phyloP scores from a whole-genome alignment of 768 basidiomycete species.

The Auriscalpium vulgare region DNA sequence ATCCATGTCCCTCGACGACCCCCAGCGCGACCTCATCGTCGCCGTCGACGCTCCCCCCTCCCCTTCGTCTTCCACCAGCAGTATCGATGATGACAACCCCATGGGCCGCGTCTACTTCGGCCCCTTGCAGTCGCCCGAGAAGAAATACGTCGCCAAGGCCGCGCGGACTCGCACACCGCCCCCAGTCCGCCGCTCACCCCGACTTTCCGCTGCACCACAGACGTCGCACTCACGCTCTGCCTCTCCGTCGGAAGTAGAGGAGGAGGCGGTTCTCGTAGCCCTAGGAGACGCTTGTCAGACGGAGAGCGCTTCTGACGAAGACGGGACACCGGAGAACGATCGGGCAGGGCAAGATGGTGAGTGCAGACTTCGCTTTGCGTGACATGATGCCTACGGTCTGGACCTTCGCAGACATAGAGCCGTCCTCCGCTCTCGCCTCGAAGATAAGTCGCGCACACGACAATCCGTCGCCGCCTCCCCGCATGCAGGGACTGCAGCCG shows the following conservation, averaged over 20 bases:
- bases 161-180: conserved; percentile 2
- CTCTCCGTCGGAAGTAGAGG: background rate
- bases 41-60: conserved; percentile 5
- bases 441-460: conserved; percentile 61
- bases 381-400: background rate
- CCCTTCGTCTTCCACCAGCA: conserved; percentile 2
- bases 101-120: conserved; percentile 18
- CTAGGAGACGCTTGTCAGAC: background rate
- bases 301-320: background rate
- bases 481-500: conserved; percentile 13
- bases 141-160: conserved; percentile 10
- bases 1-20: conserved; percentile 10
- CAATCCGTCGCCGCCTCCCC: conserved; percentile 68
- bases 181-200: conserved; percentile 7
- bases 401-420: conserved; percentile 35
- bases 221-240: background rate
- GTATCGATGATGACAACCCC: conserved; percentile 9
- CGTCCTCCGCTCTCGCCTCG: conserved; percentile 57
- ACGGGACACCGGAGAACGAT: background rate
- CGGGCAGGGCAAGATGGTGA: conserved; percentile 10
- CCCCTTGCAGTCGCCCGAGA: conserved; percentile 18
- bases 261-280: background rate
- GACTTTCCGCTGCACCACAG: background rate
- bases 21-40: background rate
- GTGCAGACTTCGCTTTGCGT: background rate